Conservation (phyloP, 78 protist genomes). For the Dictyostelium purpureum region DNA sequence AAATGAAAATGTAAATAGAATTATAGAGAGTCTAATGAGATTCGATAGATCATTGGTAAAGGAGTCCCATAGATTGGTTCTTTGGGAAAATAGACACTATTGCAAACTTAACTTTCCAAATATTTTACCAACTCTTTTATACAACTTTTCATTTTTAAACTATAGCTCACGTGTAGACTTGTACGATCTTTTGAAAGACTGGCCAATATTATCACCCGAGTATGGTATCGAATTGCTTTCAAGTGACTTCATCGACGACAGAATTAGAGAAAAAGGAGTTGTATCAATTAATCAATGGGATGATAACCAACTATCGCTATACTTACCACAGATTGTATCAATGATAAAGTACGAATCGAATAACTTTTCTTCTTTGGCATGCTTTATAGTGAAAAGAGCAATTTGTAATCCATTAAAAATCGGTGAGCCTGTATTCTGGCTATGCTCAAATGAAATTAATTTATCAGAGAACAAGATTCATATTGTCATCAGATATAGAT, state of each 20-base stretch:
- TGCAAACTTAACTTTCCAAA: slow-evolving; percentile 12
- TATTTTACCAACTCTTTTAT: slow-evolving; percentile 35
- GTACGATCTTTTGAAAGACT: slow-evolving; percentile 9
- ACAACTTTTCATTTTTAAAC: not conserved
- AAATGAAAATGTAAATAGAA: not conserved
- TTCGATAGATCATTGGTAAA: not conserved
- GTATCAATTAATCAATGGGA: slow-evolving; percentile 63
- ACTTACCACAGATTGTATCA: slow-evolving; percentile 53
- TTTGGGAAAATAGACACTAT: slow-evolving; percentile 43
- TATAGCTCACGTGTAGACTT: not conserved
- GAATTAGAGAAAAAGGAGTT: slow-evolving; percentile 38
- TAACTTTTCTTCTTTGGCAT: slow-evolving; percentile 18
- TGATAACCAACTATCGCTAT: slow-evolving; percentile 19
- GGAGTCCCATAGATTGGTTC: not conserved
- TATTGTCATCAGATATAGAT: slow-evolving; percentile 5
- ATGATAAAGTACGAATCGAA: slow-evolving; percentile 33
- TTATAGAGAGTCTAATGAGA: not conserved
- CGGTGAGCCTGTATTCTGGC: slow-evolving; percentile 65
- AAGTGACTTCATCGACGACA: slow-evolving; percentile 37
- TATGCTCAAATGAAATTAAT: slow-evolving; percentile 52
- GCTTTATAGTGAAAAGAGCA: slow-evolving; percentile 43
- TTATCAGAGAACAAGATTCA: not conserved
- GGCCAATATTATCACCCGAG: slow-evolving; percentile 33
- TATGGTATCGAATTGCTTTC: slow-evolving; percentile 44
- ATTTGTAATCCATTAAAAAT: slow-evolving; percentile 62